phyloP scores from a whole-genome alignment of 2,329 filamentous ascomycete species.

The Ceratocystis papillata region DNA sequence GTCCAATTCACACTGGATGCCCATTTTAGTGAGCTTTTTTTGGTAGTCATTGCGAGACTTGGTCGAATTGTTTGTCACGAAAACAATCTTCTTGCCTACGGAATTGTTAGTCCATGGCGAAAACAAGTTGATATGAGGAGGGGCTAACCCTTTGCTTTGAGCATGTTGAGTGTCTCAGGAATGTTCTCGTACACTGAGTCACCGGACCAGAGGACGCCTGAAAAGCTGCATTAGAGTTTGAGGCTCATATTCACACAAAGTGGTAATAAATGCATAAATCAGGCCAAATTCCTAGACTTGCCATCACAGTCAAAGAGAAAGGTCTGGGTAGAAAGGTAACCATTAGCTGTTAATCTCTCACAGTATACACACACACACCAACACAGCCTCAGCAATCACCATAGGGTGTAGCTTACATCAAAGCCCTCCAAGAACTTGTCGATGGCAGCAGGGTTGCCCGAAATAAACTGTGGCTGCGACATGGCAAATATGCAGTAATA shows the following conservation, averaged over 20 bases:
- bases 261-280: neutral
- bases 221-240: neutral
- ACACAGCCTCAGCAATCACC: neutral
- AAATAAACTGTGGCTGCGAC: conserved; percentile 53
- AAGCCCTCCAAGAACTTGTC: conserved; percentile 79
- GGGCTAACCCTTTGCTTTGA: conserved; percentile 62
- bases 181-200: conserved; percentile 79
- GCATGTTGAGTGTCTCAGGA: conserved; percentile 71
- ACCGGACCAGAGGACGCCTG: conserved; percentile 93
- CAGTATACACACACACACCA: neutral
- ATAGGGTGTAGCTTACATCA: conserved; percentile 56
- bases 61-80: conserved; percentile 98
- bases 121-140: neutral
- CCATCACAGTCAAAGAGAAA: conserved; percentile 98
- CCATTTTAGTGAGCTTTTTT: conserved; percentile 74
- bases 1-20: conserved; percentile 68
- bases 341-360: conserved; percentile 9
- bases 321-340: conserved; percentile 42
- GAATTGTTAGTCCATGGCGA: neutral
- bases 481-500: conserved; percentile 26
- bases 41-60: conserved; percentile 89
- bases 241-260: neutral
- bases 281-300: conserved; percentile 34
- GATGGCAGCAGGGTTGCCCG: conserved; percentile 65
- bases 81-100: conserved; percentile 78